Evolutionary conservation across 768 basidiomycete species (phyloP).

Genomic region (Auricularia cornea): DNA sequence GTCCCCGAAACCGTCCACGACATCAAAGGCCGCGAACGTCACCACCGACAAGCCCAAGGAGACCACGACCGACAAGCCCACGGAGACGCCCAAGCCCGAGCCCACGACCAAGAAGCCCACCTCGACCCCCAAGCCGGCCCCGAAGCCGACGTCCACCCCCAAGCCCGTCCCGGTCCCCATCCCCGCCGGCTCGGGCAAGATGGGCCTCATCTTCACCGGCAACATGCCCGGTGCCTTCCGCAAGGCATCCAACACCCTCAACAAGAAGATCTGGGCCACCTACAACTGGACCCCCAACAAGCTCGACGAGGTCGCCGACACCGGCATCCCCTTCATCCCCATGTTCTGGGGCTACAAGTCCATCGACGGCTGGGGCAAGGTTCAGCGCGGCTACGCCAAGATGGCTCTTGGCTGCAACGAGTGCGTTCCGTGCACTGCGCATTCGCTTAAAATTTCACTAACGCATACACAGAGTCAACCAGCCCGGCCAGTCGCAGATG

Average conservation of each 20-base stretch:
- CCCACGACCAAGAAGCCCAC: neutral
- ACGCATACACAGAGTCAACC: neutral
- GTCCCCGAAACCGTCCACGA: neutral
- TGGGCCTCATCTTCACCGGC: neutral
- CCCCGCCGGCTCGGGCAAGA: neutral
- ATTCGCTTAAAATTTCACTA: neutral
- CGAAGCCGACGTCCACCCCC: neutral
- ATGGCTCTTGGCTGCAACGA: conserved; percentile 1
- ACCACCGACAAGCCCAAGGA: neutral
- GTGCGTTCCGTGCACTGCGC: neutral
- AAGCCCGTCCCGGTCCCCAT: neutral
- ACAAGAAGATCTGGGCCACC: neutral
- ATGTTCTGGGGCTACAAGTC: neutral
- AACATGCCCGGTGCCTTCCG: neutral
- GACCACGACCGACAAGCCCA: neutral
- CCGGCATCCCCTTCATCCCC: neutral
- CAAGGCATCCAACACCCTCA: neutral
- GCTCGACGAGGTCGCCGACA: neutral
- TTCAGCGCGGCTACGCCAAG: neutral
- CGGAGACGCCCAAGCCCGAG: neutral
- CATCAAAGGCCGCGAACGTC: neutral
- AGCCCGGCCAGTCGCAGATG: neutral
- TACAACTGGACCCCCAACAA: conserved; percentile 1
- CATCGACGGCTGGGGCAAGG: neutral
- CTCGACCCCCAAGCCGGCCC: neutral